phyloP scores from a whole-genome alignment of 768 basidiomycete genomes.

The Candolleomyces efflorescens region DNA sequence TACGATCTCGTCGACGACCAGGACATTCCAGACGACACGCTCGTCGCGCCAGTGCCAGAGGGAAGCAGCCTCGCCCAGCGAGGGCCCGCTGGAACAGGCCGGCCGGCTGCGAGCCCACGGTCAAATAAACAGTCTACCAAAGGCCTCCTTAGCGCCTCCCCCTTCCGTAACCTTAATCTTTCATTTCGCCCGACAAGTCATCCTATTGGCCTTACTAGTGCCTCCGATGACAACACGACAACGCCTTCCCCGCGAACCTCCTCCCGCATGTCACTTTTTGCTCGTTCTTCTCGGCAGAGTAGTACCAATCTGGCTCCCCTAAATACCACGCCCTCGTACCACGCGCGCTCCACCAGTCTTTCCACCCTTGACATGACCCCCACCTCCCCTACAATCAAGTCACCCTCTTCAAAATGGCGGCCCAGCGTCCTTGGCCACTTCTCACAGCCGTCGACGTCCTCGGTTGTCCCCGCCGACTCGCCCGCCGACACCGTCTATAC shows the following conservation, averaged over 20 bases:
- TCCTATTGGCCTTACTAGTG: slow-evolving; percentile 30
- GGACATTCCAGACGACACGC: slow-evolving; percentile 35
- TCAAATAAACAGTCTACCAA: slow-evolving; percentile 29
- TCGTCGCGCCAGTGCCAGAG: slow-evolving; percentile 11
- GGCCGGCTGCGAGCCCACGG: slow-evolving; percentile 19
- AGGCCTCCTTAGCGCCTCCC: slow-evolving; percentile 29
- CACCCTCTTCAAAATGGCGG: slow-evolving; percentile 46
- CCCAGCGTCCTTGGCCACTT: slow-evolving; percentile 67
- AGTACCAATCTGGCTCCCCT: slow-evolving; percentile 22
- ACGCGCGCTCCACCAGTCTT: slow-evolving; percentile 48
- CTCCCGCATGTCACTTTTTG: slow-evolving; percentile 43
- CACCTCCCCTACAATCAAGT: slow-evolving; percentile 12
- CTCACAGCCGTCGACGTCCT: slow-evolving; percentile 43
- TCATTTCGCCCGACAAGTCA: slow-evolving; percentile 38
- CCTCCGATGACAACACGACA: slow-evolving; percentile 26
- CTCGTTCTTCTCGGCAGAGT: slow-evolving; percentile 31
- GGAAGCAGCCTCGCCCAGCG: slow-evolving; percentile 9
- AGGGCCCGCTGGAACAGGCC: slow-evolving; percentile 8
- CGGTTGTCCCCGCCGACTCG: slow-evolving; percentile 34
- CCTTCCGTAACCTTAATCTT: slow-evolving; percentile 42
- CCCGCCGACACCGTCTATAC: slow-evolving; percentile 31
- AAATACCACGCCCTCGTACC: slow-evolving; percentile 19
- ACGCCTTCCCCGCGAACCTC: slow-evolving; percentile 21
- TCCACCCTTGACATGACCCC: slow-evolving; percentile 34
- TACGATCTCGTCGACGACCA: slow-evolving; percentile 50